Evolutionary conservation across 176 grass and related monocot species (phyloP), one percentile per base, ranked within the genome.

Genomic region (Chloris gayana): DNA sequence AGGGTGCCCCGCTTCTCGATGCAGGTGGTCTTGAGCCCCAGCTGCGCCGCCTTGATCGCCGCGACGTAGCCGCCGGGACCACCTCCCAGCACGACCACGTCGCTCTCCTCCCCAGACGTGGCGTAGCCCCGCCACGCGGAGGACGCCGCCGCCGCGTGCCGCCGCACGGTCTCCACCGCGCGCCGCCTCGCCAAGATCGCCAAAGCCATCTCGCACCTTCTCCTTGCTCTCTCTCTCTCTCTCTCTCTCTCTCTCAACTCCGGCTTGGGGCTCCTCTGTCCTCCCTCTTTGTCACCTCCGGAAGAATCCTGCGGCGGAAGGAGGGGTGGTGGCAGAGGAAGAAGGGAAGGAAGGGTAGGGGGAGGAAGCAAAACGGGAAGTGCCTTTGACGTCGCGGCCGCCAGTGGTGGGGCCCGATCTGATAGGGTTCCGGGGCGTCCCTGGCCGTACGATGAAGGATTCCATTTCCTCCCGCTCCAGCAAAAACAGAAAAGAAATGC

Each of bases 51-150:
- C 87, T 97, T 97, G 80, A 97, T 97, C 47, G 95, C 95, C 57
- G 95, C 95, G 63, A 97, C 95, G 85, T 97, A 97, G 21, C 95
- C 95, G 2, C 95, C 95, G 4, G 95, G 95, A 19, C 95, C 95
- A 10, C 95, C 95, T 58, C 95, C 95, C 12, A 97, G 62, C n/a
- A 97, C 91, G 64, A 97, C 91, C 64, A 97, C 95, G 77, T 97
- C 95, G 80, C 91, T 97, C 87, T 97, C 95, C 45, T 94, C 94
- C 34, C 7, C 62, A 71, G 84, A 77, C 67, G 95, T 66, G 7
- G 91, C 89, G 59, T 87, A 94, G 10, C 87, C 83, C 63, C 95
- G 88, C 56, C 85, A 78, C 30, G 70, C 74, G 19, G 70, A 79
- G 47, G 59, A 33, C 56, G 71, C 72, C 53, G 66, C 73, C 4